A percentile compares a stretch with the other conserved stretches of the same genome.
Evolutionary conservation across 1,284 basidiomycete genomes (phyloP).

Genomic region (Wolfiporia cocos): DNA sequence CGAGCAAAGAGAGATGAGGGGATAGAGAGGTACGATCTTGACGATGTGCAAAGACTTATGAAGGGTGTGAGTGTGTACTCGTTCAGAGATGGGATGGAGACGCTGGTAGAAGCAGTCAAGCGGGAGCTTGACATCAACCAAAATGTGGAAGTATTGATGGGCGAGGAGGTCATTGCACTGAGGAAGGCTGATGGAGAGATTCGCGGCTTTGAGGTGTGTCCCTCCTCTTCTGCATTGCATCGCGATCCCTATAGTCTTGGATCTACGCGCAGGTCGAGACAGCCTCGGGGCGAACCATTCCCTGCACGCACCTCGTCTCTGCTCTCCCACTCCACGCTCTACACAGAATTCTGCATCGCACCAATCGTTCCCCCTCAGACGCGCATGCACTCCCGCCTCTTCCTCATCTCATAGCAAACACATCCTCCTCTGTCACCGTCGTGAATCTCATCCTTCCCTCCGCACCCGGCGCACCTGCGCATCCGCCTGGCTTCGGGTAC

Average conservation of each 20-base stretch:
- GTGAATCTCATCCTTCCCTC: constrained; percentile 70
- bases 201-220: constrained; percentile 36
- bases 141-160: constrained; percentile 57
- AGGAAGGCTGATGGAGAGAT: constrained; percentile 25
- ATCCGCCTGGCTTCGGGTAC: constrained; percentile 90
- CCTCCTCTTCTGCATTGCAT: too few relatives aligned
- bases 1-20: constrained; percentile 10
- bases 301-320: constrained; percentile 55
- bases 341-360: too few relatives aligned
- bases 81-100: constrained; percentile 73
- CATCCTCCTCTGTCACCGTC: constrained; percentile 62
- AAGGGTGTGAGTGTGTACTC: constrained; percentile 70
- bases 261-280: constrained; percentile 34
- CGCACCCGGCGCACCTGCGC: constrained; percentile 40
- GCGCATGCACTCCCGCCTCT: constrained; percentile 27
- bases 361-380: too few relatives aligned
- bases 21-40: constrained; percentile 42
- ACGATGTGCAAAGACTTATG: constrained; percentile 48
- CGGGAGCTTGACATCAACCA: constrained; percentile 34
- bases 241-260: too few relatives aligned
- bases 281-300: constrained; percentile 30
- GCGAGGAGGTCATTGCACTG: constrained; percentile 35
- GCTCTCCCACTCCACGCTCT: constrained; percentile 69
- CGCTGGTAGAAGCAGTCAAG: constrained; percentile 57
- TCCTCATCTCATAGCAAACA: constrained; percentile 47